Conservation (phyloP, 306 rosid species). For the Dryas alaskensis region DNA sequence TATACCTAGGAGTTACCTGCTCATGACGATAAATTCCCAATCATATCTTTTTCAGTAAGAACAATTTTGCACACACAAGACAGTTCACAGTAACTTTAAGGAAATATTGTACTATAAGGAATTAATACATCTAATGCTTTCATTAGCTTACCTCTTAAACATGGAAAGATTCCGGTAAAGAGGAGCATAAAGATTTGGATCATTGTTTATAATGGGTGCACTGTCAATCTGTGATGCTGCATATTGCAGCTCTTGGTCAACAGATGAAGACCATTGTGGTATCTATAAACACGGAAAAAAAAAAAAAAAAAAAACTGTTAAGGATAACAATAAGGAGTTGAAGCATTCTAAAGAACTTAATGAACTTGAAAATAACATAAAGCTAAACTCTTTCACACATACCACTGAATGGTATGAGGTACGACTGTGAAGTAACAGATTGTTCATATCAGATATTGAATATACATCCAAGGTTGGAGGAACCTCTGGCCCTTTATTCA, state of each 20-base stretch:
- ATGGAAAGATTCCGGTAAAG: slow-evolving; percentile 67
- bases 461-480: slow-evolving; percentile 37
- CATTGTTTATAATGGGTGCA: slow-evolving; percentile 53
- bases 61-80: neutral
- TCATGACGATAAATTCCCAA: neutral
- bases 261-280: slow-evolving; percentile 62
- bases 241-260: slow-evolving; percentile 55
- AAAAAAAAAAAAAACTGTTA: neutral
- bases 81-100: slow-evolving; percentile 4
- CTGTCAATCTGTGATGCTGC: slow-evolving; percentile 64
- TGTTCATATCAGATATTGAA: slow-evolving; percentile 66
- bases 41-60: neutral
- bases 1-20: neutral
- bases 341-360: slow-evolving; percentile 18
- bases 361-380: slow-evolving; percentile 6
- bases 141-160: slow-evolving; percentile 57
- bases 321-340: slow-evolving; percentile 22
- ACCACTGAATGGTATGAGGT: slow-evolving; percentile 55
- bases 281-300: slow-evolving; percentile 35
- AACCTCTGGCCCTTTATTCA: slow-evolving; percentile 29
- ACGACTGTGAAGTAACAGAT: slow-evolving; percentile 46
- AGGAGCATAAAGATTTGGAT: slow-evolving; percentile 57
- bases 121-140: neutral
- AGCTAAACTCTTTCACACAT: slow-evolving; percentile 24
- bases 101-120: neutral